Evolutionary conservation across 2,329 filamentous ascomycete genomes (phyloP).

Genomic region (Penicillium psychrosexuale): DNA sequence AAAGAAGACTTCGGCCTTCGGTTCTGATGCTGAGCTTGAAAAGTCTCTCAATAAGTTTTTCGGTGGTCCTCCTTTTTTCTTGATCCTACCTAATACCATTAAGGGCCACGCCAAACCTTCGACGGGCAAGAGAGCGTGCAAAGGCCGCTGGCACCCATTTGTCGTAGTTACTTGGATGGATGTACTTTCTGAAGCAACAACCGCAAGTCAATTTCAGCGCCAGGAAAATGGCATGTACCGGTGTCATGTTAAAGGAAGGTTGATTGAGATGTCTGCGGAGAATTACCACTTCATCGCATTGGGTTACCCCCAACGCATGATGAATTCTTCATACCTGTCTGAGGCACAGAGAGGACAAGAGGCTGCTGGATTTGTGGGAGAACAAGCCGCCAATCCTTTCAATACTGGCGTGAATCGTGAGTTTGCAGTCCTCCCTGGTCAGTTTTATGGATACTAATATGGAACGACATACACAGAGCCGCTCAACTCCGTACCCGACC

Average conservation of each 20-base stretch:
- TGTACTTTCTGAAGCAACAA: neutral
- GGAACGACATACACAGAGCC: neutral
- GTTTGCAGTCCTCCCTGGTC: neutral
- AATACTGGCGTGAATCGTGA: neutral
- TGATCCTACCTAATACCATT: neutral
- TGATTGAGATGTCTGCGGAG: neutral
- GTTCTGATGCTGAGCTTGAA: neutral
- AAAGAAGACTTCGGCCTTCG: neutral
- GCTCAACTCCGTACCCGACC: no score
- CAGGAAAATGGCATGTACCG: neutral
- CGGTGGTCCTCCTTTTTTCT: neutral
- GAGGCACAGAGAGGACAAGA: no score
- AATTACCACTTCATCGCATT: neutral
- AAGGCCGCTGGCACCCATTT: neutral
- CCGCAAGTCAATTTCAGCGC: neutral
- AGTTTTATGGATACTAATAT: neutral
- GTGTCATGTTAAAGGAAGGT: neutral
- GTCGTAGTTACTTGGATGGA: neutral
- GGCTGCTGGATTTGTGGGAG: neutral
- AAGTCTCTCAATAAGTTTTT: neutral
- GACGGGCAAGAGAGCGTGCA: neutral
- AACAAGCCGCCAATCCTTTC: neutral
- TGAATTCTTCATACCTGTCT: neutral
- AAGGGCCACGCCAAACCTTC: neutral
- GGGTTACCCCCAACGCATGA: neutral